phyloP scores from a whole-genome alignment of 345 rosid genomes.

The Alliaria petiolata region DNA sequence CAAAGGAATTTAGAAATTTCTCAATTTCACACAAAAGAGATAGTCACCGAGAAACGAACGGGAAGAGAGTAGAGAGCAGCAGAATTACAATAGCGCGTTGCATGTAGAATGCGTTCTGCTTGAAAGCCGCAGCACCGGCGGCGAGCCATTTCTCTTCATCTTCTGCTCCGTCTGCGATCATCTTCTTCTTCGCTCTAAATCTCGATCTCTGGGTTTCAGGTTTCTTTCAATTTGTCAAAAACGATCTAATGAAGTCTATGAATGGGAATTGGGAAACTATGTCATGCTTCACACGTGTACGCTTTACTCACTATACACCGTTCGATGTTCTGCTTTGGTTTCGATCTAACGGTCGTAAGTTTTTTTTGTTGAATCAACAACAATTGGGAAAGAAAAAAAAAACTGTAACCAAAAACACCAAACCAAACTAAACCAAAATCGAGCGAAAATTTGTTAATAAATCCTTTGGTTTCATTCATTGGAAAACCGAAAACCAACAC shows the following conservation, averaged over 20 bases:
- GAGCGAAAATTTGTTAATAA: neutral
- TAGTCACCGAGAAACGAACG: conserved; percentile 18
- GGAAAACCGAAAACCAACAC: neutral
- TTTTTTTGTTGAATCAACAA: neutral
- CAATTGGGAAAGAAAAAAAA: neutral
- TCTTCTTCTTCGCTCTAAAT: conserved; percentile 33
- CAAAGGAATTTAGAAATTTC: neutral
- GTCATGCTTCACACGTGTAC: conserved; percentile 1
- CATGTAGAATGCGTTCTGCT: conserved; percentile 97
- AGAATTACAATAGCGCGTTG: conserved; percentile 92
- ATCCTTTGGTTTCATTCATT: neutral
- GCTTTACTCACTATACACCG: neutral
- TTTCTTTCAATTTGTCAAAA: conserved; percentile 18
- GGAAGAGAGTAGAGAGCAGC: neutral
- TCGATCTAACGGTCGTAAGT: conserved; percentile 3
- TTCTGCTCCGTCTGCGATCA: conserved; percentile 87
- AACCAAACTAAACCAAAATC: neutral
- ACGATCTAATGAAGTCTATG: conserved; percentile 23
- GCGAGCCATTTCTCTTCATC: conserved; percentile 99
- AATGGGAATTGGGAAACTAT: conserved; percentile 20
- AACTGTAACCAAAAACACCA: neutral
- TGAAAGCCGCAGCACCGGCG: conserved; percentile 88
- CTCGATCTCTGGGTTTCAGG: conserved; percentile 37
- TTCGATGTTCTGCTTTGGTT: conserved; percentile 9
- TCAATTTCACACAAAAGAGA: neutral